phyloP scores from a whole-genome alignment of 2,329 filamentous ascomycete species.

The Pyrenophora seminiperda region DNA sequence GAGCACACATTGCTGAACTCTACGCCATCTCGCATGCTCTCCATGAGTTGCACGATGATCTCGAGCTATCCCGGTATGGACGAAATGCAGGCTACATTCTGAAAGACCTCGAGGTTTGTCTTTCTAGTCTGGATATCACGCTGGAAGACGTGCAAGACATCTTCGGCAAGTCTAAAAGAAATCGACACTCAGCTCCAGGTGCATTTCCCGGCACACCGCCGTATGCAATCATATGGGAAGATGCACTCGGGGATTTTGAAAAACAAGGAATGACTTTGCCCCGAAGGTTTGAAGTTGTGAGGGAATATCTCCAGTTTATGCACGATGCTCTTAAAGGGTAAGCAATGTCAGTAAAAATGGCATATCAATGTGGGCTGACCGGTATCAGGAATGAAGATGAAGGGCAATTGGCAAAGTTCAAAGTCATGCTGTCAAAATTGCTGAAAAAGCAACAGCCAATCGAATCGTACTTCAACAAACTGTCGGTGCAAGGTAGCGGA shows the following conservation, averaged over 20 bases:
- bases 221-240: constrained; percentile 58
- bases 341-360: constrained; percentile 18
- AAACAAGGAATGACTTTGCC: constrained; percentile 54
- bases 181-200: constrained; percentile 32
- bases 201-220: constrained; percentile 47
- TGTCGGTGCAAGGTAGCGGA: constrained; percentile 29
- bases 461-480: constrained; percentile 41
- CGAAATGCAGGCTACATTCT: constrained; percentile 46
- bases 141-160: constrained; percentile 55
- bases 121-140: constrained; percentile 57
- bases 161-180: constrained; percentile 46
- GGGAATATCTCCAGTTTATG: constrained; percentile 55
- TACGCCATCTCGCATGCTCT: constrained; percentile 60
- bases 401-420: constrained; percentile 38
- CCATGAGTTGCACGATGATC: constrained; percentile 53
- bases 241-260: constrained; percentile 54
- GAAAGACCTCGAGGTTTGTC: constrained; percentile 56
- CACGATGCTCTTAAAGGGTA: constrained; percentile 55
- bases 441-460: constrained; percentile 46
- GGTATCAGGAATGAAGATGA: constrained; percentile 34
- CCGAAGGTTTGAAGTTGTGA: constrained; percentile 57
- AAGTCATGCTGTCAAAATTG: constrained; percentile 35
- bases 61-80: constrained; percentile 49
- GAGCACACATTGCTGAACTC: constrained; percentile 59
- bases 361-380: constrained; percentile 17